Conservation (phyloP, 2,329 filamentous ascomycete species). For the Penicillium occitanis region DNA sequence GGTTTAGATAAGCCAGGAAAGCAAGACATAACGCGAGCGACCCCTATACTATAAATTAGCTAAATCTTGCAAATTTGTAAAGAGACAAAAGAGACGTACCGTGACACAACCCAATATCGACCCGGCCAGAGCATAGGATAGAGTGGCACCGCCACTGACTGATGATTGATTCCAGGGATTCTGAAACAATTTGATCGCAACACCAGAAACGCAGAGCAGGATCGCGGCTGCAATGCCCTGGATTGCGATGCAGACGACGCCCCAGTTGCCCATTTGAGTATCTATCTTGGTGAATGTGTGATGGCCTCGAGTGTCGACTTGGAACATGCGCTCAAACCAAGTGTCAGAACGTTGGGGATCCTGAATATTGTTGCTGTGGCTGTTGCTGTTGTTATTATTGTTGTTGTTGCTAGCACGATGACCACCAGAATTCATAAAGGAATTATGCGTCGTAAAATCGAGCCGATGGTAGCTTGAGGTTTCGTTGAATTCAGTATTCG, state of each 20-base stretch:
- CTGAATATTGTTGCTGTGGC: too few relatives aligned
- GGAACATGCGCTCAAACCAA: background rate
- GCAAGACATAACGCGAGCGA: background rate
- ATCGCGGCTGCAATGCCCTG: background rate
- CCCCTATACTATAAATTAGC: background rate
- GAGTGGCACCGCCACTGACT: background rate
- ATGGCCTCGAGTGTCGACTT: background rate
- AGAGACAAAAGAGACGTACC: background rate
- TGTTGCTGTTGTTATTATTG: background rate
- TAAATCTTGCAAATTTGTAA: background rate
- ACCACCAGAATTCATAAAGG: background rate
- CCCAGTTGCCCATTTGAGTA: background rate
- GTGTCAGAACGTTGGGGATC: background rate
- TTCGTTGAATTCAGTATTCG: background rate
- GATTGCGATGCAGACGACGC: background rate
- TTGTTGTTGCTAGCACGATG: background rate
- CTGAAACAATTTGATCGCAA: background rate
- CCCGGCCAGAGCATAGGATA: constrained; percentile 4
- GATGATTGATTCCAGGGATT: constrained; percentile 2
- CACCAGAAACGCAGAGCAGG: constrained; percentile 1
- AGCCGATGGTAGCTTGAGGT: background rate
- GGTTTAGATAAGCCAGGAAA: background rate
- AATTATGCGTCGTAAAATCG: background rate
- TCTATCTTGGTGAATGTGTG: background rate
- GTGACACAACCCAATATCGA: background rate